A percentile compares a stretch with the other conserved stretches of the same genome.
These are phyloP conservation scores for Eucalyptus grandis DNA, from an alignment of 345 rosid species.

Conservation along the genomic window DNA sequence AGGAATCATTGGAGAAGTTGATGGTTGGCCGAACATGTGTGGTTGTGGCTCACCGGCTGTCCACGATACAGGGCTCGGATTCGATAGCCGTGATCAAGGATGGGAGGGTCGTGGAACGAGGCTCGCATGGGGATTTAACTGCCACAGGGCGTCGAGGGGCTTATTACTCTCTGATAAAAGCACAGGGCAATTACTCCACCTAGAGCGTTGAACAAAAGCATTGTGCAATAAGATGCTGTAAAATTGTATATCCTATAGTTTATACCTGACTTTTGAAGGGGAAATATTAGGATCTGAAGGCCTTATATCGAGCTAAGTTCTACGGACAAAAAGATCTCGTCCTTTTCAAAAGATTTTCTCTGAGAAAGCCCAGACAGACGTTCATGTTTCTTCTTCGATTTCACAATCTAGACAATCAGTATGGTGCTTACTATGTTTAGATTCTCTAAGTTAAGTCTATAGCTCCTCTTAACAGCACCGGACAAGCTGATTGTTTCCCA, in stretches of 20 bases:
- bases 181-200: neutral
- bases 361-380: rapidly evolving
- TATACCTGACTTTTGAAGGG: neutral
- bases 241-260: neutral
- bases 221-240: neutral
- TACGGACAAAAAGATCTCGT: neutral
- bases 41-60: constrained; percentile 27
- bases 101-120: constrained; percentile 25
- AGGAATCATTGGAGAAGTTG: constrained; percentile 29
- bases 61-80: constrained; percentile 24
- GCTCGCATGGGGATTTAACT: constrained; percentile 17
- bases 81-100: constrained; percentile 19
- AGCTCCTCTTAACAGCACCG: neutral
- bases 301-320: neutral
- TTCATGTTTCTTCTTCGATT: neutral
- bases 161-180: constrained; percentile 20
- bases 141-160: constrained; percentile 7
- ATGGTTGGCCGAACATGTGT: constrained; percentile 25
- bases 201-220: neutral
- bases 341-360: neutral
- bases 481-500: neutral
- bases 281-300: neutral
- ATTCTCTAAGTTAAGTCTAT: neutral
- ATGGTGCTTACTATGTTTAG: neutral
- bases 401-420: neutral